Percentiles rank a stretch among this genome's conserved stretches.
Evolutionary conservation across 768 basidiomycete species (phyloP).

Genomic region (Omphalotus guepiniiformis): DNA sequence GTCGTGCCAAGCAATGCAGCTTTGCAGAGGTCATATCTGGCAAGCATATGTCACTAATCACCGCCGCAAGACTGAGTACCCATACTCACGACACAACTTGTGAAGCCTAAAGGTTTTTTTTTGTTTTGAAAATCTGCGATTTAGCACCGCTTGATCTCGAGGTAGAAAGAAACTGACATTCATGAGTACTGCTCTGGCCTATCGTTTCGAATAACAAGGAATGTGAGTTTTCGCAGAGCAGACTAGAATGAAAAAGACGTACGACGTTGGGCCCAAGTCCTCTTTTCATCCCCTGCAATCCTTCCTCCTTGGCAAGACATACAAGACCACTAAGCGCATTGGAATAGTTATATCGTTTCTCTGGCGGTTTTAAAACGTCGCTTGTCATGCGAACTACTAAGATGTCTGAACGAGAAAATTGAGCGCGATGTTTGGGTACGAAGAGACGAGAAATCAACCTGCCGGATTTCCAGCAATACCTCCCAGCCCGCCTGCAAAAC

Average conservation of each 20-base stretch:
- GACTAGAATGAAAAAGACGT: constrained; percentile 17
- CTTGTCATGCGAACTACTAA: constrained; percentile 85
- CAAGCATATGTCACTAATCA: constrained; percentile 6
- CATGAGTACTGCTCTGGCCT: constrained; percentile 69
- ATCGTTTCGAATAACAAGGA: constrained; percentile 13
- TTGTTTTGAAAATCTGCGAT: not conserved
- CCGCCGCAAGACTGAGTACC: not conserved
- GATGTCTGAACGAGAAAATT: constrained; percentile 45
- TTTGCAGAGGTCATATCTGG: constrained; percentile 79
- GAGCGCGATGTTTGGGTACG: not conserved
- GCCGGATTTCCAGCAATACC: constrained; percentile 86
- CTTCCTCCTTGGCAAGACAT: constrained; percentile 63
- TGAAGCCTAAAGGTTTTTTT: constrained; percentile 44
- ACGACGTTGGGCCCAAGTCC: constrained; percentile 80
- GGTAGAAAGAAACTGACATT: constrained; percentile 47
- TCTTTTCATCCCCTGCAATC: constrained; percentile 60
- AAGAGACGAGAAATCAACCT: constrained; percentile 34
- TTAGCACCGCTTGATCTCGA: not conserved
- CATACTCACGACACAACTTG: constrained; percentile 78
- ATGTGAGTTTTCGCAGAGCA: too few species aligned
- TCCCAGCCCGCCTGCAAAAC: constrained; percentile 74
- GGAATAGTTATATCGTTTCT: constrained; percentile 70
- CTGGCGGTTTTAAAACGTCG: constrained; percentile 70
- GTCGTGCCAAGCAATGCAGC: constrained; percentile 44
- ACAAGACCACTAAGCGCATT: constrained; percentile 77